Conservation (phyloP, 108 stramenopile species). For the Pseudonitzschia pungens region DNA sequence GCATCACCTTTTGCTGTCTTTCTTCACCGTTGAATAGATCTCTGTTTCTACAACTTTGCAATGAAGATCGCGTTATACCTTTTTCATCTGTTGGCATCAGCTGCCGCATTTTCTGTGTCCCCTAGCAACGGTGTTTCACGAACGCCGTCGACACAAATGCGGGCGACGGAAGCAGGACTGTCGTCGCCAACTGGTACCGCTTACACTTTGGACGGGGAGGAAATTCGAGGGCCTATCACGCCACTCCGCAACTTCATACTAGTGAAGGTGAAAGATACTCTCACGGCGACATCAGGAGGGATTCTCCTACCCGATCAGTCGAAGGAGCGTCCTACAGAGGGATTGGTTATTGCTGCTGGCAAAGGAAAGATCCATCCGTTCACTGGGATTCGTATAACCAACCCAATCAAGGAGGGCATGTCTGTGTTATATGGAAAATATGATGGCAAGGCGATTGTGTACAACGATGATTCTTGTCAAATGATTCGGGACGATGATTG, state of each 20-base stretch:
- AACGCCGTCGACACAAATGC: not conserved
- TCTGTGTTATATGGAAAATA: constrained; percentile 93
- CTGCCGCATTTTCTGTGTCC: constrained; percentile 1
- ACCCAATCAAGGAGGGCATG: constrained; percentile 77
- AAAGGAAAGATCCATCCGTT: constrained; percentile 89
- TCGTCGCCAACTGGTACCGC: constrained; percentile 4
- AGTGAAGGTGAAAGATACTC: constrained; percentile 79
- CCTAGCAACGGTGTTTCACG: not conserved
- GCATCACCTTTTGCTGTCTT: too few relatives aligned
- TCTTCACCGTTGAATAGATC: not conserved
- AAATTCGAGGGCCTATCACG: constrained; percentile 77
- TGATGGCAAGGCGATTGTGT: constrained; percentile 83
- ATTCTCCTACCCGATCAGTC: constrained; percentile 89
- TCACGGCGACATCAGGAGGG: constrained; percentile 88
- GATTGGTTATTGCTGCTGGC: constrained; percentile 87
- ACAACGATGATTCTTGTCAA: constrained; percentile 90
- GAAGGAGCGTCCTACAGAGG: constrained; percentile 89
- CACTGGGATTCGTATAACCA: constrained; percentile 79
- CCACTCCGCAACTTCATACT: constrained; percentile 87
- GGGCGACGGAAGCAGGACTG: not conserved
- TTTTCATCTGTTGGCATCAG: not conserved
- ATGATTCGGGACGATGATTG: constrained; percentile 95
- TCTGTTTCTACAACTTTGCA: not conserved
- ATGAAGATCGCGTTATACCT: constrained; percentile 5
- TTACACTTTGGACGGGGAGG: constrained; percentile 65